phyloP scores from a whole-genome alignment of 1,284 basidiomycete species.

The Lentinula novae-zelandiae region DNA sequence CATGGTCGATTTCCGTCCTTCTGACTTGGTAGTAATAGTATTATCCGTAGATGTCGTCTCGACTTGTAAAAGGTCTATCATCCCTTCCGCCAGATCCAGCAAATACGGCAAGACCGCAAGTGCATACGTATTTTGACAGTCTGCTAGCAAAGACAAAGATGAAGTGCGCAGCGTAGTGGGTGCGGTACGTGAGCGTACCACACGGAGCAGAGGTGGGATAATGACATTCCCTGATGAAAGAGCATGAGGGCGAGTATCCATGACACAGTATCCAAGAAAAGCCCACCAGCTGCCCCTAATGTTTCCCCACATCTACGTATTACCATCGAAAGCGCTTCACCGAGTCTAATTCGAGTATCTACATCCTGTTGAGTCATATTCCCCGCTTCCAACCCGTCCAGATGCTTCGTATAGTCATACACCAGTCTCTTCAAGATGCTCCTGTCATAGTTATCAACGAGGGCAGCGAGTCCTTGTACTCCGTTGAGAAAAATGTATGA shows the following conservation, averaged over 20 bases:
- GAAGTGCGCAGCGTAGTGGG: slow-evolving; percentile 80
- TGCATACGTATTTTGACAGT: slow-evolving; percentile 63
- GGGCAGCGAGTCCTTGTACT: slow-evolving; percentile 82
- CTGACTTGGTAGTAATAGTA: neutral
- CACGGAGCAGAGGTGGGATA: slow-evolving; percentile 64
- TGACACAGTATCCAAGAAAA: neutral
- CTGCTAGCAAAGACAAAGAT: slow-evolving; percentile 77
- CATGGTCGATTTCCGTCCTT: slow-evolving; percentile 29
- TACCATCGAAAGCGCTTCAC: slow-evolving; percentile 83
- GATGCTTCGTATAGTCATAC: slow-evolving; percentile 54
- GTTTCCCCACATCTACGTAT: slow-evolving; percentile 73
- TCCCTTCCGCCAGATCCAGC: slow-evolving; percentile 57
- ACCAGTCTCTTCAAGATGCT: slow-evolving; percentile 69
- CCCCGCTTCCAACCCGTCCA: slow-evolving; percentile 45
- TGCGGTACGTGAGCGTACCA: slow-evolving; percentile 54
- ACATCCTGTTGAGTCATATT: slow-evolving; percentile 63
- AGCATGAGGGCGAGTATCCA: slow-evolving; percentile 4
- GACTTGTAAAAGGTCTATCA: slow-evolving; percentile 77
- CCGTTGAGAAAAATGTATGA: slow-evolving; percentile 95
- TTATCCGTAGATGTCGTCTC: slow-evolving; percentile 46
- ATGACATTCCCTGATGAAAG: slow-evolving; percentile 54
- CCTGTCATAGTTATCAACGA: slow-evolving; percentile 76
- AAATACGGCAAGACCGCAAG: slow-evolving; percentile 63
- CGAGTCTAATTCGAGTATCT: slow-evolving; percentile 78
- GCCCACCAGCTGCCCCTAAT: slow-evolving; percentile 67